Evolutionary conservation across 2,329 filamentous ascomycete species (phyloP).

Genomic region (Fusarium beomiforme): DNA sequence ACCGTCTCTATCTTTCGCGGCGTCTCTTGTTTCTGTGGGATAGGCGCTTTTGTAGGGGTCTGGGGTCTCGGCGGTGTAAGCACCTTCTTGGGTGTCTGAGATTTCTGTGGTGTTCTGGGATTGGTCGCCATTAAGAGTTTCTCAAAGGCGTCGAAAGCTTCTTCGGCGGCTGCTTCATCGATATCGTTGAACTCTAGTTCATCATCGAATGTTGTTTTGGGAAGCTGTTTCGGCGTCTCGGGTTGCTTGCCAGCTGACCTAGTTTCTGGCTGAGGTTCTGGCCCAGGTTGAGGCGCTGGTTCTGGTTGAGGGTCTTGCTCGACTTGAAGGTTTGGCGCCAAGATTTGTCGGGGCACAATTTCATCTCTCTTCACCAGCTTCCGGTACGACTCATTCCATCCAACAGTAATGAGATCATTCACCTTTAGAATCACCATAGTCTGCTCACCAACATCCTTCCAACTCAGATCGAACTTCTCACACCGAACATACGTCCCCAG

Average conservation of each 20-base stretch:
- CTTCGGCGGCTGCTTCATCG: constrained; percentile 43
- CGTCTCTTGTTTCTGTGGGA: background rate
- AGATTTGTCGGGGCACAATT: background rate
- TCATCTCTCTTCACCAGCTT: constrained; percentile 27
- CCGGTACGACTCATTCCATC: constrained; percentile 58
- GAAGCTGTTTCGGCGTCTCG: background rate
- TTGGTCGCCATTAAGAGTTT: constrained; percentile 43
- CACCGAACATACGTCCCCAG: constrained; percentile 61
- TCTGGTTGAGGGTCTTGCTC: too few species aligned
- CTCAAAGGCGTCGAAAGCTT: constrained; percentile 53
- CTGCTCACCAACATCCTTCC: constrained; percentile 23
- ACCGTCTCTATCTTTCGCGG: background rate
- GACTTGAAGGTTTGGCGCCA: background rate
- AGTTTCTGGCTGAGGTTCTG: background rate
- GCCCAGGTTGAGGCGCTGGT: background rate
- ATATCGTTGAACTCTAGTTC: constrained; percentile 6
- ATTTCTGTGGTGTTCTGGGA: background rate
- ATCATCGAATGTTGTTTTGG: background rate
- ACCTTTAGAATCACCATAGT: constrained; percentile 58
- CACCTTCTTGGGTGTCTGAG: background rate
- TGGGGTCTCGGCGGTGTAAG: background rate
- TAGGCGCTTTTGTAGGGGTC: too few species aligned
- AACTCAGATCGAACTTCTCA: constrained; percentile 53
- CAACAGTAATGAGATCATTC: constrained; percentile 56
- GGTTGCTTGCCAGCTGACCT: background rate